Conservation (phyloP, 1,139 yeast species). For the Suhomyces wounanorum region DNA sequence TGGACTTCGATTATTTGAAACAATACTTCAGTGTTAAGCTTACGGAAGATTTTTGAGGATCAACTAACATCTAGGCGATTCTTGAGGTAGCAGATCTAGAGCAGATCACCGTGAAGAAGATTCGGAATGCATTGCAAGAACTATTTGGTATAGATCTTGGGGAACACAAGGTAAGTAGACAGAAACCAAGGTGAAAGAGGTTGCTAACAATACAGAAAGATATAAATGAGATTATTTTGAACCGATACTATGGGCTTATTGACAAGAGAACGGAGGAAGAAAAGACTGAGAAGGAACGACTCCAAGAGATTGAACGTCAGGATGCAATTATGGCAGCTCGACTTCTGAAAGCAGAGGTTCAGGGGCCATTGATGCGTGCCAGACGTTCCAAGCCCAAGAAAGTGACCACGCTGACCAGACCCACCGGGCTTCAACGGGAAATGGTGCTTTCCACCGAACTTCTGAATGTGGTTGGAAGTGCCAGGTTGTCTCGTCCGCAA, state of each 20-base stretch:
- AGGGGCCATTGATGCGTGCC: constrained; percentile 24
- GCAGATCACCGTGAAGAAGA: constrained; percentile 69
- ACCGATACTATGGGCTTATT: constrained; percentile 54
- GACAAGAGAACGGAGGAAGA: constrained; percentile 39
- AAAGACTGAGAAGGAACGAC: constrained; percentile 27
- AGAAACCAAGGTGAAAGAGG: background rate
- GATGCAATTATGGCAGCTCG: constrained; percentile 51
- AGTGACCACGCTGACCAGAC: background rate
- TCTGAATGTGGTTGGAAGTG: constrained; percentile 43
- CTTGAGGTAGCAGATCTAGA: constrained; percentile 73
- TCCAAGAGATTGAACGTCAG: constrained; percentile 36
- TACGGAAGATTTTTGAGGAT: background rate
- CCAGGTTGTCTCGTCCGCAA: constrained; percentile 60
- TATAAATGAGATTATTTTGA: constrained; percentile 62
- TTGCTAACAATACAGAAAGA: constrained; percentile 41
- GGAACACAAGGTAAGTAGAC: constrained; percentile 44
- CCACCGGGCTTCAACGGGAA: constrained; percentile 39
- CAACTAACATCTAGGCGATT: constrained; percentile 57
- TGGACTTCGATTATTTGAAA: background rate
- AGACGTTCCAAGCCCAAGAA: constrained; percentile 9
- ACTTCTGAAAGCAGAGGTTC: constrained; percentile 40
- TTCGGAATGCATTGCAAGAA: constrained; percentile 70
- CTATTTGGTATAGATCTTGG: constrained; percentile 60
- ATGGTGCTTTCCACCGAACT: constrained; percentile 54
- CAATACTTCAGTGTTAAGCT: no score